Base-by-base conservation (phyloP, 371 early-diverging fungal genomes). In the Mucor mucedo region DNA sequence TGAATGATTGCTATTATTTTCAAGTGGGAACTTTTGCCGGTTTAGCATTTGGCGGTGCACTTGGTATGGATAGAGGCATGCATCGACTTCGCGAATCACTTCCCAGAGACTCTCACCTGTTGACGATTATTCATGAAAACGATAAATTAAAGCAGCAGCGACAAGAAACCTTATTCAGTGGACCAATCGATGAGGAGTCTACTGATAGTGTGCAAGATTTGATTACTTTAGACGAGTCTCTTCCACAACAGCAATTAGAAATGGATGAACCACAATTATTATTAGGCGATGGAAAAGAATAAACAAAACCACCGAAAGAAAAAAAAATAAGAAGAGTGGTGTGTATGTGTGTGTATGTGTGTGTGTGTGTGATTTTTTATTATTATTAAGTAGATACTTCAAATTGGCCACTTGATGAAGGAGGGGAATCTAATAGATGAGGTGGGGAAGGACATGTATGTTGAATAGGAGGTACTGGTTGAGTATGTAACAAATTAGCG, bases 51-150 rank as follows among this genome's bases (percentile, higher is more conserved):
- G 80, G 80, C 3, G 75, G 68, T 9, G 55, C 58, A 3, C 55
- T 79, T 45, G 80, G 80, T 5, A 75, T 73, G 73, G 68, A 76
- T 49, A 76, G 70, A 45, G 77, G 75, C 29, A 77, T 79, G 80
- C 72, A 69, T 27, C 71, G 69, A 52, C 60, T 79, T 42, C 65
- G 73, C 10, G 56, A 66, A 44, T 44, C 63, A 16, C 59, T 79
- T 29, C 77, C 80, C 7, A 29, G 8, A 5, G 69, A 77, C 35
- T 79, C 80, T 2, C 64, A 60, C n/a, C 29, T 79, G n/a, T 53
- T 70, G n/a, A 9, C 52, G 7, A 64, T 79, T 7, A 79, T 79
- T 40, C 69, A 62, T 16, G 66, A 71, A 56, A 67, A 74, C 6
- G 77, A 79, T 42, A 45, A 63, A 30, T n/a, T 71, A 39, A 63